Evolutionary conservation across 2,329 filamentous ascomycete genomes (phyloP).

Genomic region (Cladosporium sp.): DNA sequence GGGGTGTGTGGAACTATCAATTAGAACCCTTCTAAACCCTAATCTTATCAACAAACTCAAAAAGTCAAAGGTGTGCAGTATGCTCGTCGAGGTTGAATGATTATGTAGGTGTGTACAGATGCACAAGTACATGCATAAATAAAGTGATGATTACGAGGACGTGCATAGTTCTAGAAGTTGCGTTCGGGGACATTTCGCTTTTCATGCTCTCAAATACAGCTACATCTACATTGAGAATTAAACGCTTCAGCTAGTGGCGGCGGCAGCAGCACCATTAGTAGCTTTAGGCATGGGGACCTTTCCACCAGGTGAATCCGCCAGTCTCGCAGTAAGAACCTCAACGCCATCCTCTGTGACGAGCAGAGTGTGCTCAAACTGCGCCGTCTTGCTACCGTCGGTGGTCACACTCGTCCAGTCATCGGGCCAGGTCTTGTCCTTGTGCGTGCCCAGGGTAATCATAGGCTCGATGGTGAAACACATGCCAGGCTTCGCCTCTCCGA

Average conservation of each 20-base stretch:
- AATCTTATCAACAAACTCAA: background rate
- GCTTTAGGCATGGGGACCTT: constrained; percentile 19
- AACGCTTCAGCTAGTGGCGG: background rate
- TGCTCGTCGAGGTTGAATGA: background rate
- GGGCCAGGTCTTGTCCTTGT: constrained; percentile 90
- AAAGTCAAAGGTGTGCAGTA: background rate
- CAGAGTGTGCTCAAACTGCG: constrained; percentile 86
- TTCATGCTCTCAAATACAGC: background rate
- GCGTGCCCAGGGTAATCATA: constrained; percentile 89
- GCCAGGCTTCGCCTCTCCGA: constrained; percentile 85
- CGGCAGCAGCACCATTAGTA: constrained; percentile 7
- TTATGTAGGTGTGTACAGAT: background rate
- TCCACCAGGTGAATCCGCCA: constrained; percentile 72
- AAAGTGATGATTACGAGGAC: background rate
- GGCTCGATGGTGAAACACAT: constrained; percentile 99
- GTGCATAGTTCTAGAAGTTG: background rate
- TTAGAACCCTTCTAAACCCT: background rate
- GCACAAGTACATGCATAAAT: background rate
- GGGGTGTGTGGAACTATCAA: constrained; percentile 2
- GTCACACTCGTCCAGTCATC: constrained; percentile 98
- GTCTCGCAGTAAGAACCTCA: constrained; percentile 72
- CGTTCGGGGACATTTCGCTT: background rate
- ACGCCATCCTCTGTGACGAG: constrained; percentile 78
- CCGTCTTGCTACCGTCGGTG: constrained; percentile 80
- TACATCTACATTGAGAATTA: background rate